A percentile compares a stretch with the other conserved stretches of the same genome.
Conservation (phyloP, 495 filamentous ascomycete species). For the Penicillium desertorum region DNA sequence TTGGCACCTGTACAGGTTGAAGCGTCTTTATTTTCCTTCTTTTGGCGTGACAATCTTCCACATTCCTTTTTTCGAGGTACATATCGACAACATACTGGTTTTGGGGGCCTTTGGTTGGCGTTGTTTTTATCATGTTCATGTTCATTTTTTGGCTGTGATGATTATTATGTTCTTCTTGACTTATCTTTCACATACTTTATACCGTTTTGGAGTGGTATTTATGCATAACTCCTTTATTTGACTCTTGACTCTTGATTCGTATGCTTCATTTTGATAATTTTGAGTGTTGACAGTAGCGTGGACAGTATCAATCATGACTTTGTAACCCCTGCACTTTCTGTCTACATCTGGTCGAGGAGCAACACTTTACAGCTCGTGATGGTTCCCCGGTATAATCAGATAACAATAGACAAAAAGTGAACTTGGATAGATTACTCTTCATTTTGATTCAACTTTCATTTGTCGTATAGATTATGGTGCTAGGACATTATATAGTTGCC, state of each 20-base stretch:
- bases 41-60: conserved; percentile 11
- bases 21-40: conserved; percentile 8
- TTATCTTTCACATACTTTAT: conserved; percentile 18
- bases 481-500: neutral
- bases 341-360: neutral
- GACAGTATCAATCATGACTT: neutral
- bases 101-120: conserved; percentile 12
- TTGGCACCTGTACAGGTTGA: conserved; percentile 22
- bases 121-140: conserved; percentile 5
- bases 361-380: neutral
- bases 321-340: neutral
- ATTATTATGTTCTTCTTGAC: conserved; percentile 20
- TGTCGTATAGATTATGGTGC: neutral
- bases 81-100: conserved; percentile 27
- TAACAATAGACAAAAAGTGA: neutral
- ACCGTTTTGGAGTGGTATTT: neutral
- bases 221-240: conserved; percentile 4
- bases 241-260: neutral
- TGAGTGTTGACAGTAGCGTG: neutral
- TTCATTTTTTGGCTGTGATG: neutral
- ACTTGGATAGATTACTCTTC: neutral
- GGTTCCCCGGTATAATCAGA: neutral
- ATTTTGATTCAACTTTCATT: neutral
- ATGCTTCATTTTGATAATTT: neutral
- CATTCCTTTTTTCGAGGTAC: conserved; percentile 20